Evolutionary conservation across 2,329 filamentous ascomycete species (phyloP), one percentile per base, ranked within the genome.

Genomic region (Trichoderma lentiforme): DNA sequence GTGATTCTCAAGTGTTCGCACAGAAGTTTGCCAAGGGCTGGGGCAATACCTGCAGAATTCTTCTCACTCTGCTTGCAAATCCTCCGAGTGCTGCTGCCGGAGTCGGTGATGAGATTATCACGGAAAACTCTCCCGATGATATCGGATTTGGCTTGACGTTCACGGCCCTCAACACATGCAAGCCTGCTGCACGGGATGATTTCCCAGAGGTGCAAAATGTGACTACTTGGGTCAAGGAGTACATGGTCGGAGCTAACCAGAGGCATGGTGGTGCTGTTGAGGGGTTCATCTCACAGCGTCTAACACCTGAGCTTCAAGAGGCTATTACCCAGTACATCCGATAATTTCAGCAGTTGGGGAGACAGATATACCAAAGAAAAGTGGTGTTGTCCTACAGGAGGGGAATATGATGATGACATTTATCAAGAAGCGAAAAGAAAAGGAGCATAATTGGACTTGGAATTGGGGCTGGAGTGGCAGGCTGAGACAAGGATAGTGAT

Each of bases 61-160:
- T 99, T 72, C 87, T 99, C 56, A 94, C 95, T 76, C 87, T 98
- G 15, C 87, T 99, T 8, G 92, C 95, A 79, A 97, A 97, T 82
- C 93, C 95, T 30, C 95, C 95, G 2, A 83, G 84, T 43, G 88
- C 95, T 5, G 83, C 87, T 7, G 83, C 85, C 18, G 88, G 91
- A 1, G 84, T 87, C 43, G 91, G 91, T 71, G 91, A 93, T 74
- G 94, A 97, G 75, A 84, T 93, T 65, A 91, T 97, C 74, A 89
- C 90, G 12, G 96, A 98, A 79, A 91, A 94, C 3, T 95, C 98
- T 77, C 93, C 97, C 30, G 96, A 99, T 77, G 96, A 99, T 80
- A 90, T 98, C 75, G 92, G 93, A 32, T 99, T 99, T 78, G 96
- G 96, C 30, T 91, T 98, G 75, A 95, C 94, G 9, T 99, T 97